Percentiles rank a stretch among this genome's conserved stretches.
These are phyloP conservation scores for Echium plantagineum DNA, from an alignment of 257 asterid species.

Conservation along the genomic window DNA sequence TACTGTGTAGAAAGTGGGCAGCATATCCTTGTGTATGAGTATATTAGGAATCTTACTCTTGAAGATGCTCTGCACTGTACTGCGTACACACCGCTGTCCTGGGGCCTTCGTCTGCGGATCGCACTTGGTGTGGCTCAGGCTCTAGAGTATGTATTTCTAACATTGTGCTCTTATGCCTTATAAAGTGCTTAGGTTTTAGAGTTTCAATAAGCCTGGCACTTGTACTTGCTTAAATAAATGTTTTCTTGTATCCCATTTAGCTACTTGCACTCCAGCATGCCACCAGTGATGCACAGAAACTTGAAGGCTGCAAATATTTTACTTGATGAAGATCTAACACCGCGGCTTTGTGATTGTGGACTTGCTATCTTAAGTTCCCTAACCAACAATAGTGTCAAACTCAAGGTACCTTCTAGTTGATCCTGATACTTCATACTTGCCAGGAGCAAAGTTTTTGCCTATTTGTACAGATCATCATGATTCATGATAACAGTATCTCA, in stretches of 20 bases:
- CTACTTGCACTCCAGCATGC: constrained; percentile 64
- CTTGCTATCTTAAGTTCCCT: constrained; percentile 61
- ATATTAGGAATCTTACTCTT: constrained; percentile 52
- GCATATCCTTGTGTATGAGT: constrained; percentile 66
- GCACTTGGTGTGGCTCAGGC: constrained; percentile 75
- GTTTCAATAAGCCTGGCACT: no score
- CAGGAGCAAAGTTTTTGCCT: neutral
- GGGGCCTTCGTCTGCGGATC: constrained; percentile 59
- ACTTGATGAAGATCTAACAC: constrained; percentile 72
- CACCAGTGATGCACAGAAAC: constrained; percentile 74
- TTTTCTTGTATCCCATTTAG: constrained; percentile 29
- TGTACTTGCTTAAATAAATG: neutral
- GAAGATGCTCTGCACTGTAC: constrained; percentile 55
- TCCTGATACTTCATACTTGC: neutral
- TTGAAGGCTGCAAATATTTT: constrained; percentile 74
- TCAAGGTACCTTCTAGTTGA: constrained; percentile 38
- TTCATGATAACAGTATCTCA: neutral
- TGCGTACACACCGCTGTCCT: constrained; percentile 43
- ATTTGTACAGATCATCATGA: neutral
- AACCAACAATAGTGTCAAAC: constrained; percentile 56
- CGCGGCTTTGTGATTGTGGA: constrained; percentile 62
- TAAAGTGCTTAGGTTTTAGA: no score
- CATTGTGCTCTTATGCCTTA: neutral
- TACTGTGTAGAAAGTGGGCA: constrained; percentile 72
- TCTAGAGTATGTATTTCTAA: constrained; percentile 40